These are phyloP conservation scores for Aspergillus indologenus DNA, from an alignment of 495 filamentous ascomycete species.

Conservation along the genomic window DNA sequence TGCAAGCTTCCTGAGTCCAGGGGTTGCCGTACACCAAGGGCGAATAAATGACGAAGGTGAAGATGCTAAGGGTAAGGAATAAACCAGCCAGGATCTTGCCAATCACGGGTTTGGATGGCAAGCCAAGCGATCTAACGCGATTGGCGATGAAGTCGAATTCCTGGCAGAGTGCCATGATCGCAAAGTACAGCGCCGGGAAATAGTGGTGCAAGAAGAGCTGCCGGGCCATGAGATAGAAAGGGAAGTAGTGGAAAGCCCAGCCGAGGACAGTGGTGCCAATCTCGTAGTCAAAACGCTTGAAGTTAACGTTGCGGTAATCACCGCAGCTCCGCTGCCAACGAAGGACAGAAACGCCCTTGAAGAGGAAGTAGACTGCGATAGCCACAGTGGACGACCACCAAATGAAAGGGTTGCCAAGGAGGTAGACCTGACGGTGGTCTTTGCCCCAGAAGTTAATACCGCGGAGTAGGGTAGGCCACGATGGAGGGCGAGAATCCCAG, in stretches of 20 bases:
- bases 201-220: conserved; percentile 98
- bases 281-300: conserved; percentile 98
- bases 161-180: conserved; percentile 83
- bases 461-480: conserved; percentile 88
- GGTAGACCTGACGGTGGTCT: conserved; percentile 89
- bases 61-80: conserved; percentile 69
- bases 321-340: conserved; percentile 90
- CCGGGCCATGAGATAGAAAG: conserved; percentile 96
- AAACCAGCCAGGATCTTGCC: conserved; percentile 65
- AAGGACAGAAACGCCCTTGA: conserved; percentile 85
- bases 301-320: conserved; percentile 75
- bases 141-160: conserved; percentile 77
- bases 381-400: conserved; percentile 92
- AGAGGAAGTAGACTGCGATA: conserved; percentile 69
- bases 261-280: conserved; percentile 85
- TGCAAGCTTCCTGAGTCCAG: conserved; percentile 87
- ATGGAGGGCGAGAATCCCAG: conserved; percentile 93
- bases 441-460: conserved; percentile 99
- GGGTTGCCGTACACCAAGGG: conserved; percentile 89
- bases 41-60: conserved; percentile 78
- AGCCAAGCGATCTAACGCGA: conserved; percentile 62
- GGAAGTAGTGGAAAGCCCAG: conserved; percentile 96
- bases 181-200: conserved; percentile 93
- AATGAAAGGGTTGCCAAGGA: conserved; percentile 91
- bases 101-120: conserved; percentile 68